Evolutionary conservation across 371 early-diverging fungal genomes (phyloP), one percentile per base, ranked within the genome.

Genomic region (Actinomortierella wolfii): DNA sequence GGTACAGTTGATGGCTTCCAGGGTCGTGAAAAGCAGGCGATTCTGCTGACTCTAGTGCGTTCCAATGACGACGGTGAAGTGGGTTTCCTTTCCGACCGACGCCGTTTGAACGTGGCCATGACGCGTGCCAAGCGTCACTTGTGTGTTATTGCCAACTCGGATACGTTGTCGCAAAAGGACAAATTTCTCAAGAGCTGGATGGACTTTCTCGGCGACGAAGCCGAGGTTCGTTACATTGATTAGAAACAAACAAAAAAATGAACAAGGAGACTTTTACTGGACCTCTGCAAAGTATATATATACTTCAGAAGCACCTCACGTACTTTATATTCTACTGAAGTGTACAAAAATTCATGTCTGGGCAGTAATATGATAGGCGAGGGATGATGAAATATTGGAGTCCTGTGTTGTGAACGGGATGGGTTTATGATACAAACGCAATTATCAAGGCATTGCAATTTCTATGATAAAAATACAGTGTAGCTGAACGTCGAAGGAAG

Each of bases 1-100:
- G 92, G 92, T 0, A 89, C 71, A 2, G 96, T 98, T 1, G 99
- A 99, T 79, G 96, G 97, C 0, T 96, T 97, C 67, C 99, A 99
- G 75, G 98, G 99, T 0, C 85, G 94, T 55, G 99, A 98, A 76
- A 94, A 94, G 61, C 95, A 97, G 56, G 94, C 91, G 1, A 89
- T 97, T 23, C 77, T 98, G 6, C 53, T 99, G 20, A 86, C 92
- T 0, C 76, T 96, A 11, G 97, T 97, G 4, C 79, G 96, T n/a
- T 90, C 92, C 9, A 97, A 98, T 71, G 84, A 81, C 18, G 67
- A 79, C 6, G 86, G 87, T 2, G 87, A 92, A 23, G 87, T 97
- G 11, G 99, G 99, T 13, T 98, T 99, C 68, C 80, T 99, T 54
- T 78, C 79, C 0, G 97, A 97, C 58, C 82, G 80, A 51, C 80